Conservation (phyloP, 768 basidiomycete species). For the Boletus pseudo-olivaceus region DNA sequence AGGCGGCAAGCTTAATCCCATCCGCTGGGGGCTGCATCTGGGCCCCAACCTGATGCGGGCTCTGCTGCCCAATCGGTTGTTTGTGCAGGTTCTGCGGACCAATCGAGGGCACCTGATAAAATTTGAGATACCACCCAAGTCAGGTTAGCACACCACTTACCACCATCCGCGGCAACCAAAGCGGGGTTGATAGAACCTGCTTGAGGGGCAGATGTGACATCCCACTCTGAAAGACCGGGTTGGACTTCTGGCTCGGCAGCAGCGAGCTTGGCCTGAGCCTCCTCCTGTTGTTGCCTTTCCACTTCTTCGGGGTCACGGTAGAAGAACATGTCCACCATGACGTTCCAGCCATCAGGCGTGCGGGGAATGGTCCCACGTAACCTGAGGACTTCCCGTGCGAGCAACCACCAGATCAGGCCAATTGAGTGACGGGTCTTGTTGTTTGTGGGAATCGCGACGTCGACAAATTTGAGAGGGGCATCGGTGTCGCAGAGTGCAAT, state of each 20-base stretch:
- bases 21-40: conserved; percentile 25
- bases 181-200: conserved; percentile 76
- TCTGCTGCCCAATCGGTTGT: conserved; percentile 88
- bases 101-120: conserved; percentile 68
- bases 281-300: conserved; percentile 95
- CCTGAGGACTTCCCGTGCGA: conserved; percentile 95
- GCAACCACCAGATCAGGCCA: conserved; percentile 96
- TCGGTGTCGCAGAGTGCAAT: conserved; percentile 99
- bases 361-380: conserved; percentile 92
- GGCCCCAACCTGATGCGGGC: conserved; percentile 44
- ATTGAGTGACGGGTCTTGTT: conserved; percentile 98
- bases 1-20: conserved; percentile 25
- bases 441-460: conserved; percentile 98
- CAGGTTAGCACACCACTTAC: conserved; percentile 25
- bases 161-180: conserved; percentile 62
- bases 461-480: conserved; percentile 95
- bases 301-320: conserved; percentile 99
- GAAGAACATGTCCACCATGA: conserved; percentile 99
- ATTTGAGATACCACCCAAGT: background rate
- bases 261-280: conserved; percentile 75
- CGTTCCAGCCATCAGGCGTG: conserved; percentile 90
- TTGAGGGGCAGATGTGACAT: conserved; percentile 62
- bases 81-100: conserved; percentile 65
- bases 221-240: conserved; percentile 63
- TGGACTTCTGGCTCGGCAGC: conserved; percentile 58